Conservation (phyloP, 208 protist species). For the Trypanosomatidae sp. region DNA sequence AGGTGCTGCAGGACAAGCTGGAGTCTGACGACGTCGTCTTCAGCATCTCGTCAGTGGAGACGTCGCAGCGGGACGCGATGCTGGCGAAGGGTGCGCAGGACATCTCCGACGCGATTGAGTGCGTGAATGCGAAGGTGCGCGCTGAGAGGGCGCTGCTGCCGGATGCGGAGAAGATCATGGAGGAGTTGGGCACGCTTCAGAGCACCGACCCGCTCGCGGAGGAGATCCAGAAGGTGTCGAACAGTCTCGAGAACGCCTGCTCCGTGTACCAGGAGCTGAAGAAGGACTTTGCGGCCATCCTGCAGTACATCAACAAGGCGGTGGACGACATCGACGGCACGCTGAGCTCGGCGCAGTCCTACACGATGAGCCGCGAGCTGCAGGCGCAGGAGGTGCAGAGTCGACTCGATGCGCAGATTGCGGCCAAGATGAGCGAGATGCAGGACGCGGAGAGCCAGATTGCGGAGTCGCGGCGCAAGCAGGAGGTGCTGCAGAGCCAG, state of each 20-base stretch:
- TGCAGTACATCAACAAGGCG: constrained; percentile 43
- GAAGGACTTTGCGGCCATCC: constrained; percentile 52
- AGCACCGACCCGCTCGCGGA: constrained; percentile 66
- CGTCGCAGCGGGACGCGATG: constrained; percentile 49
- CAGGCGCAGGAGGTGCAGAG: constrained; percentile 59
- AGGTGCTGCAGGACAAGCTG: constrained; percentile 55
- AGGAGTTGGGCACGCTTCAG: constrained; percentile 51
- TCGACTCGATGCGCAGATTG: constrained; percentile 70
- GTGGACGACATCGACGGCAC: constrained; percentile 57
- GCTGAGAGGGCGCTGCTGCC: constrained; percentile 39
- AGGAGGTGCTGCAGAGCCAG: constrained; percentile 36
- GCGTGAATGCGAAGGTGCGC: constrained; percentile 49
- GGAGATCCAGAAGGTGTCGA: constrained; percentile 78
- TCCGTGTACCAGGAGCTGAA: constrained; percentile 47
- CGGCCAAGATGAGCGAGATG: constrained; percentile 72
- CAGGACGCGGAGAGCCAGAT: constrained; percentile 39
- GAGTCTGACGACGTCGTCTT: constrained; percentile 74
- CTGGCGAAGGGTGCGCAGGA: constrained; percentile 45
- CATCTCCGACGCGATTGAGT: constrained; percentile 62
- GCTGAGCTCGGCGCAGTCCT: constrained; percentile 60
- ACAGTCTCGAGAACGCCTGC: constrained; percentile 71
- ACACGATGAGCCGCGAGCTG: constrained; percentile 52
- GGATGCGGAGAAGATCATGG: constrained; percentile 51
- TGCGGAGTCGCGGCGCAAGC: constrained; percentile 39
- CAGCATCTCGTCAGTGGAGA: constrained; percentile 63